A percentile compares a stretch with the other conserved stretches of the same genome.
These are phyloP conservation scores for Trichoderma endophyticum DNA, from an alignment of 2,329 filamentous ascomycete genomes.

Conservation along the genomic window DNA sequence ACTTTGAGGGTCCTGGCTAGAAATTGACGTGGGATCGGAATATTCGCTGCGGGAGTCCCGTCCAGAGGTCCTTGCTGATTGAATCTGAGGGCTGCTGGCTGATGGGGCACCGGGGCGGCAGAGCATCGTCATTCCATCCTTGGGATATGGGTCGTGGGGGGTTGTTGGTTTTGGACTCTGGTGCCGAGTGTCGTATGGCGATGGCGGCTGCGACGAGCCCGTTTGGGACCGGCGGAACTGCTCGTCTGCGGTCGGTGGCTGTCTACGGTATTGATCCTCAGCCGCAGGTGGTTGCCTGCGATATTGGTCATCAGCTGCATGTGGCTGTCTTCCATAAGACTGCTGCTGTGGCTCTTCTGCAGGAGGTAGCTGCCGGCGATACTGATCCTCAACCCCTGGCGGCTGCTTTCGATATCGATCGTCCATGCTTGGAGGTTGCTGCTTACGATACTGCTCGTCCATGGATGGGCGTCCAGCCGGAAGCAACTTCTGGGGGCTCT, in stretches of 20 bases:
- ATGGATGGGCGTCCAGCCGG: slow-evolving; percentile 21
- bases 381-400: slow-evolving; percentile 21
- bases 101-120: slow-evolving; percentile 69
- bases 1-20: slow-evolving; percentile 76
- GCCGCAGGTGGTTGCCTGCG: not conserved
- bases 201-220: slow-evolving; percentile 25
- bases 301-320: slow-evolving; percentile 5
- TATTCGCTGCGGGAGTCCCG: slow-evolving; percentile 88
- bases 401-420: slow-evolving; percentile 14
- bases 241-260: slow-evolving; percentile 19
- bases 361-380: slow-evolving; percentile 9
- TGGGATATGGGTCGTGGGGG: slow-evolving; percentile 89
- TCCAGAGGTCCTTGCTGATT: slow-evolving; percentile 70
- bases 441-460: slow-evolving; percentile 24
- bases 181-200: slow-evolving; percentile 50
- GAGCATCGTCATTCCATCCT: slow-evolving; percentile 96
- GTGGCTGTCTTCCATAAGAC: slow-evolving; percentile 16
- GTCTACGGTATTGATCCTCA: slow-evolving; percentile 16
- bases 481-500: slow-evolving; percentile 26
- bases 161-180: slow-evolving; percentile 62
- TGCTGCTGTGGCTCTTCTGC: slow-evolving; percentile 4
- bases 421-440: slow-evolving; percentile 19
- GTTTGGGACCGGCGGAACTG: slow-evolving; percentile 21
- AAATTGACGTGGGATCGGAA: slow-evolving; percentile 84
- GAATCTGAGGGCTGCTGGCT: slow-evolving; percentile 48